A percentile compares a stretch with the other conserved stretches of the same genome.
phyloP scores from a whole-genome alignment of 2,329 filamentous ascomycete species.

The Pseudopyricularia cyperi region DNA sequence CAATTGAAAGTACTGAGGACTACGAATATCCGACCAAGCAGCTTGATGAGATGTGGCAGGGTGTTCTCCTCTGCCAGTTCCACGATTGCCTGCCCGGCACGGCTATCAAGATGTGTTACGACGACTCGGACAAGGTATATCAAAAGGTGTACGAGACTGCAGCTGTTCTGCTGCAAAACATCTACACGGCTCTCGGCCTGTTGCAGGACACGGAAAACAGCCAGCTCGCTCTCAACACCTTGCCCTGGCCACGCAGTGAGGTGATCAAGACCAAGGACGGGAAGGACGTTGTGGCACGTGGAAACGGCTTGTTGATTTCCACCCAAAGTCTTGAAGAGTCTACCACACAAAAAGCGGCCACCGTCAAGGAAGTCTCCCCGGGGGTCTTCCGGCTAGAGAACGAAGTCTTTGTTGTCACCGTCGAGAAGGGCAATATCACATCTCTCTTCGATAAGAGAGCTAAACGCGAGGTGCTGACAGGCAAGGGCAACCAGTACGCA shows the following conservation, averaged over 20 bases:
- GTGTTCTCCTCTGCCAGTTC: constrained; percentile 53
- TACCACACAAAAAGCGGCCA: constrained; percentile 18
- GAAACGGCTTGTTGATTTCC: constrained; percentile 11
- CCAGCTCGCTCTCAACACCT: constrained; percentile 33
- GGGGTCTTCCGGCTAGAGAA: constrained; percentile 46
- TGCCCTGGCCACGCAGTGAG: constrained; percentile 46
- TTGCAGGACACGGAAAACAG: constrained; percentile 13
- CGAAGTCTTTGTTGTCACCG: constrained; percentile 35
- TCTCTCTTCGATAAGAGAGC: constrained; percentile 46
- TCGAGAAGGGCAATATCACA: constrained; percentile 45
- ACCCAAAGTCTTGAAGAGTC: not conserved
- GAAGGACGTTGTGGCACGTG: constrained; percentile 10
- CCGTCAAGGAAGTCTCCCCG: constrained; percentile 31
- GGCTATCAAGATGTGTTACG: constrained; percentile 57
- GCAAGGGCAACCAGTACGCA: constrained; percentile 52
- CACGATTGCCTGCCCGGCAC: constrained; percentile 57
- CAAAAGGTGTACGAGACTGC: constrained; percentile 44
- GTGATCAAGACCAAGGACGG: constrained; percentile 28
- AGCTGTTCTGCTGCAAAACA: constrained; percentile 36
- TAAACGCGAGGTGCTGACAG: constrained; percentile 42
- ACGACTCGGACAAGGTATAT: constrained; percentile 52
- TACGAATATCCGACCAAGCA: constrained; percentile 56
- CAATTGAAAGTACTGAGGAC: constrained; percentile 29
- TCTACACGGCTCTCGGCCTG: constrained; percentile 41
- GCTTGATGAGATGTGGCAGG: constrained; percentile 56